Conservation (phyloP, 2,329 filamentous ascomycete genomes). For the Furcasterigmium furcatum region DNA sequence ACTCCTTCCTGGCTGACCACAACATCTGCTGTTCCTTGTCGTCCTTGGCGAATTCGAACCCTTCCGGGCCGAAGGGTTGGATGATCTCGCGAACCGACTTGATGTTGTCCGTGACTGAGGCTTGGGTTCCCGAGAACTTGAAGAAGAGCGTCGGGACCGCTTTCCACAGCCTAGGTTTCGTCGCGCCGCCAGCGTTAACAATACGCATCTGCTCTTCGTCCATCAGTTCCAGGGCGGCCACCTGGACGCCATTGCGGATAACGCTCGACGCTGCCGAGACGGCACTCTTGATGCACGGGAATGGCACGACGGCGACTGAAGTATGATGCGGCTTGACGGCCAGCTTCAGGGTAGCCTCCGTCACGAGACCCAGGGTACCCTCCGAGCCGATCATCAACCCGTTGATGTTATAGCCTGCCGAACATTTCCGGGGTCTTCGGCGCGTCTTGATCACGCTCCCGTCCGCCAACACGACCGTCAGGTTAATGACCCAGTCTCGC, state of each 20-base stretch:
- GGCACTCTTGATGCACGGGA: slow-evolving; percentile 51
- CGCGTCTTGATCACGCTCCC: slow-evolving; percentile 77
- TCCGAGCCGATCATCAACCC: slow-evolving; percentile 77
- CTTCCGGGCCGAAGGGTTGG: slow-evolving; percentile 42
- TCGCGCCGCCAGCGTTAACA: slow-evolving; percentile 53
- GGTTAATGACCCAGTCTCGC: slow-evolving; percentile 79
- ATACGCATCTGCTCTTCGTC: slow-evolving; percentile 73
- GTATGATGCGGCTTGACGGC: slow-evolving; percentile 69
- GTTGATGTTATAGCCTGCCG: slow-evolving; percentile 79
- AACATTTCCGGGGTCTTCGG: slow-evolving; percentile 73
- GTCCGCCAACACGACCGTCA: slow-evolving; percentile 81
- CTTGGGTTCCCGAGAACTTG: slow-evolving; percentile 64
- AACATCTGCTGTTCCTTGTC: slow-evolving; percentile 33
- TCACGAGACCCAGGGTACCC: slow-evolving; percentile 77
- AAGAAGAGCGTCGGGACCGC: slow-evolving; percentile 68
- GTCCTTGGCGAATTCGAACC: slow-evolving; percentile 49
- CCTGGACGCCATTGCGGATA: slow-evolving; percentile 68
- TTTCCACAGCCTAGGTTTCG: slow-evolving; percentile 45
- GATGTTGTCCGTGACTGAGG: slow-evolving; percentile 22
- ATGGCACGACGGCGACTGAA: slow-evolving; percentile 60
- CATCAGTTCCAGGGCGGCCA: slow-evolving; percentile 76
- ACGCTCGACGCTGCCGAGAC: slow-evolving; percentile 70
- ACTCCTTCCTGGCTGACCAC: slow-evolving; percentile 63
- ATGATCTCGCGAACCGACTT: slow-evolving; percentile 4
- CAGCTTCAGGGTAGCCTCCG: slow-evolving; percentile 74